These are phyloP conservation scores for Phialophora chinensis DNA, from an alignment of 2,329 filamentous ascomycete genomes.

Conservation along the genomic window DNA sequence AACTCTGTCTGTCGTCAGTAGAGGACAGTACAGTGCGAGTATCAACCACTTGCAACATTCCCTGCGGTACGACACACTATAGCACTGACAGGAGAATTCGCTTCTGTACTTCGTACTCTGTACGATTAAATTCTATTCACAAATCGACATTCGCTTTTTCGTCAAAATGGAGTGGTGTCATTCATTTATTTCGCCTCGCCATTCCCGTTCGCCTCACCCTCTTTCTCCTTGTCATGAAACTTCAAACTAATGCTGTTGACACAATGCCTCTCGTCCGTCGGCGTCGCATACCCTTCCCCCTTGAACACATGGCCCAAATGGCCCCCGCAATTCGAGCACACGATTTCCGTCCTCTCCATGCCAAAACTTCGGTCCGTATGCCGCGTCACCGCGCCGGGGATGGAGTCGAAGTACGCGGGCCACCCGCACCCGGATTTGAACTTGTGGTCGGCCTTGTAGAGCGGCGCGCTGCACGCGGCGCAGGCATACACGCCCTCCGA, in stretches of 20 bases:
- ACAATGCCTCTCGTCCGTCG: conserved; percentile 95
- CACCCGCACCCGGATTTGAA: conserved; percentile 97
- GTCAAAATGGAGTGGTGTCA: too few relatives aligned
- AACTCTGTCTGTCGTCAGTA: too few relatives aligned
- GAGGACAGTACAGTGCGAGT: too few relatives aligned
- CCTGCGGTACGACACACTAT: too few relatives aligned
- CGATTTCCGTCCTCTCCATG: conserved; percentile 89
- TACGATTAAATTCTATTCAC: too few relatives aligned
- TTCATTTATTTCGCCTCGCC: conserved; percentile 22
- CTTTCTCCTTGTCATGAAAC: conserved; percentile 70
- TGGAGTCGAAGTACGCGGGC: conserved; percentile 96
- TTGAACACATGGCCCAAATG: conserved; percentile 92
- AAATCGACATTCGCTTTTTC: too few relatives aligned
- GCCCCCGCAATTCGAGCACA: conserved; percentile 92
- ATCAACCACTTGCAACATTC: too few relatives aligned
- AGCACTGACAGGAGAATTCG: too few relatives aligned
- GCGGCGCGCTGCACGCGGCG: conserved; percentile 80
- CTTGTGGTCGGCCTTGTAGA: conserved; percentile 93
- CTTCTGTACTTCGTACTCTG: too few relatives aligned
- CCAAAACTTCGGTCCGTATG: conserved; percentile 78
- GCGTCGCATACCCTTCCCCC: conserved; percentile 80
- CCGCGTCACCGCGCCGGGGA: conserved; percentile 86
- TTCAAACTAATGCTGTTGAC: conserved; percentile 92
- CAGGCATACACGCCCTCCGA: conserved; percentile 81
- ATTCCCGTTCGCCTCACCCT: conserved; percentile 38